Conservation (phyloP, 2,329 filamentous ascomycete genomes). For the Aspergillus tubingensis region DNA sequence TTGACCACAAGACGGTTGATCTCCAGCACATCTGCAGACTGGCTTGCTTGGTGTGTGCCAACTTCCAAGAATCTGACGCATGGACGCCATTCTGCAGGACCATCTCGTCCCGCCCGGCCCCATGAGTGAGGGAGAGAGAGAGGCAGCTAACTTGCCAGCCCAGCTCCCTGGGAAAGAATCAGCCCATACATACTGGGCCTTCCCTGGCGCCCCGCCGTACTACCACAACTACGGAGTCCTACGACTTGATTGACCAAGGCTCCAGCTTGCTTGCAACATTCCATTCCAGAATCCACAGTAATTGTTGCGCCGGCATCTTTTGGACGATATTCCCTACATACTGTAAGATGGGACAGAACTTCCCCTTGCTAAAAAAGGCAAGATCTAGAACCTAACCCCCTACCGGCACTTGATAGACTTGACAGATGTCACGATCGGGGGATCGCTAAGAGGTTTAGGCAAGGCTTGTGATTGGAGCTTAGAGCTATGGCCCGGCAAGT, state of each 20-base stretch:
- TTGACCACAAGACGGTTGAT: conserved; percentile 3
- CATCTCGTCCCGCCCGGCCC: not conserved
- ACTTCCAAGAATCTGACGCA: conserved; percentile 1
- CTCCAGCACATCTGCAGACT: not conserved
- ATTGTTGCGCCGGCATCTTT: too few species aligned
- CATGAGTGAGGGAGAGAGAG: not conserved
- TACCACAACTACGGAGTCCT: not conserved
- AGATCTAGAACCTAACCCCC: conserved; percentile 3
- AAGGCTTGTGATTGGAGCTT: conserved; percentile 3
- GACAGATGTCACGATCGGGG: conserved; percentile 8
- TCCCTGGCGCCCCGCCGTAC: not conserved
- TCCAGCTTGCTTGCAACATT: not conserved
- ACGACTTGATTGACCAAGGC: not conserved
- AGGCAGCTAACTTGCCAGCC: too few species aligned
- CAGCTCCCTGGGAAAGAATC: not conserved
- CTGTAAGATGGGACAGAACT: too few species aligned
- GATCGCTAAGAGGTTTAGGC: not conserved
- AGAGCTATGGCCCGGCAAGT: not conserved
- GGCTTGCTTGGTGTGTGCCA: not conserved
- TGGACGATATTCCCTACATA: too few species aligned
- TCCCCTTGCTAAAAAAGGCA: not conserved
- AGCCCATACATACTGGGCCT: conserved; percentile 1
- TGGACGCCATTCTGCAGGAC: conserved; percentile 6
- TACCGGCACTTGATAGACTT: not conserved
- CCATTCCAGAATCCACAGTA: too few species aligned